These are phyloP conservation scores for Betula pendula DNA, from an alignment of 306 rosid species.

Conservation along the genomic window DNA sequence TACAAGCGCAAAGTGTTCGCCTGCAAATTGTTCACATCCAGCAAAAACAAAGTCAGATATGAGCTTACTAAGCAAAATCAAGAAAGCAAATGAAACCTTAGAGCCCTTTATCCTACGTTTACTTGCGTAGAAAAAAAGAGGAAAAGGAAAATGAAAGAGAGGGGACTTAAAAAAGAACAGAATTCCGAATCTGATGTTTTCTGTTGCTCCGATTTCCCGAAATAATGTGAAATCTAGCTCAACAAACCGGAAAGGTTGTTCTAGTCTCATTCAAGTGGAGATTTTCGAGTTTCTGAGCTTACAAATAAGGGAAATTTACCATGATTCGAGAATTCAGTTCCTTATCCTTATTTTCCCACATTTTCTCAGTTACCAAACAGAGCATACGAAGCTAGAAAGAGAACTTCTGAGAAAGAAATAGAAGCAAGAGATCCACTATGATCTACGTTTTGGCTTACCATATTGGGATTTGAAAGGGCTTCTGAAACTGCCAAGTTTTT, in stretches of 20 bases:
- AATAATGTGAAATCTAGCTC: neutral
- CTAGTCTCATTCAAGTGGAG: neutral
- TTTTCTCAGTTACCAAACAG: constrained; percentile 23
- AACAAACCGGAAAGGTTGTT: neutral
- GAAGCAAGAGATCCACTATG: constrained; percentile 2
- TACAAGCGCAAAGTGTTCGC: constrained; percentile 67
- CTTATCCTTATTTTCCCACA: neutral
- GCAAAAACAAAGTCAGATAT: neutral
- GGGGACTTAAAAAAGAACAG: neutral
- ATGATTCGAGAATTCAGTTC: neutral
- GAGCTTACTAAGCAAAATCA: neutral
- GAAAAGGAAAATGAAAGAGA: neutral
- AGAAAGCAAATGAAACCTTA: neutral
- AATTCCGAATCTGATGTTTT: neutral
- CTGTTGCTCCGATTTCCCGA: neutral
- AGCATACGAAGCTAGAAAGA: neutral
- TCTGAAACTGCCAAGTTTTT: neutral
- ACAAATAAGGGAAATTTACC: neutral
- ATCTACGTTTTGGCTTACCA: constrained; percentile 11
- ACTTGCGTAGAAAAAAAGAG: neutral
- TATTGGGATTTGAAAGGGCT: neutral
- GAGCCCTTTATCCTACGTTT: neutral
- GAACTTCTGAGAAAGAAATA: neutral
- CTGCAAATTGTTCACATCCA: constrained; percentile 35
- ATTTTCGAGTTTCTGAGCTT: neutral